Evolutionary conservation across 768 basidiomycete genomes (phyloP).

Genomic region (Clathrus columnatus): DNA sequence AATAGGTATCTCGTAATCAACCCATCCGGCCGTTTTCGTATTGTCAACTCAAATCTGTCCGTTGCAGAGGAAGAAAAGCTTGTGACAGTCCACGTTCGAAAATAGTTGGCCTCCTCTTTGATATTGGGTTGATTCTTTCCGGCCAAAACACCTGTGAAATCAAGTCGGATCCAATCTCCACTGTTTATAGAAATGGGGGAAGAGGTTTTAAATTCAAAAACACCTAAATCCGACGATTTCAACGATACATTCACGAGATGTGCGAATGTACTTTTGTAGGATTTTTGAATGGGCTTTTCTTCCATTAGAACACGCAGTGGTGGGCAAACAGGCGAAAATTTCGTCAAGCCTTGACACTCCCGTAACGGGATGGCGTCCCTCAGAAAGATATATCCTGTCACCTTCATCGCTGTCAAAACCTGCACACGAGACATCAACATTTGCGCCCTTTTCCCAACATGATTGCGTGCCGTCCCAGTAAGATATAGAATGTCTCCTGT

Average conservation of each 20-base stretch:
- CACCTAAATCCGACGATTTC: constrained; percentile 42
- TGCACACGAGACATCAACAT: constrained; percentile 48
- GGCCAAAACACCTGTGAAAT: constrained; percentile 41
- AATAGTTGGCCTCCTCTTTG: constrained; percentile 49
- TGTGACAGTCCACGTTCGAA: constrained; percentile 60
- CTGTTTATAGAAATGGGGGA: constrained; percentile 20
- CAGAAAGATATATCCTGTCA: constrained; percentile 47
- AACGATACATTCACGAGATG: constrained; percentile 23
- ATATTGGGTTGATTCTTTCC: constrained; percentile 27
- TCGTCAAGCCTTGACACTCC: constrained; percentile 26
- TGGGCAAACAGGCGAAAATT: constrained; percentile 49
- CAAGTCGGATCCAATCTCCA: constrained; percentile 48
- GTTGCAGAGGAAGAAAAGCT: constrained; percentile 18
- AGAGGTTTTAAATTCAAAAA: constrained; percentile 39
- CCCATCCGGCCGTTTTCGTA: constrained; percentile 46
- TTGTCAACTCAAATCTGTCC: constrained; percentile 37
- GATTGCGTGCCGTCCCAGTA: constrained; percentile 45
- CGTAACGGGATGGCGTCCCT: constrained; percentile 47
- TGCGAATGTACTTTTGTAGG: constrained; percentile 18
- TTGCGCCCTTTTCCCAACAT: constrained; percentile 40
- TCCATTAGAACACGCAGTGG: constrained; percentile 44
- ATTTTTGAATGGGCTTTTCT: constrained; percentile 26
- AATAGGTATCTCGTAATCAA: constrained; percentile 50
- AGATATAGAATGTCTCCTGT: constrained; percentile 53
- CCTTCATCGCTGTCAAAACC: constrained; percentile 37